A percentile compares a stretch with the other conserved stretches of the same genome.
Evolutionary conservation across 345 rosid species (phyloP).

Genomic region (Pistacia atlantica): DNA sequence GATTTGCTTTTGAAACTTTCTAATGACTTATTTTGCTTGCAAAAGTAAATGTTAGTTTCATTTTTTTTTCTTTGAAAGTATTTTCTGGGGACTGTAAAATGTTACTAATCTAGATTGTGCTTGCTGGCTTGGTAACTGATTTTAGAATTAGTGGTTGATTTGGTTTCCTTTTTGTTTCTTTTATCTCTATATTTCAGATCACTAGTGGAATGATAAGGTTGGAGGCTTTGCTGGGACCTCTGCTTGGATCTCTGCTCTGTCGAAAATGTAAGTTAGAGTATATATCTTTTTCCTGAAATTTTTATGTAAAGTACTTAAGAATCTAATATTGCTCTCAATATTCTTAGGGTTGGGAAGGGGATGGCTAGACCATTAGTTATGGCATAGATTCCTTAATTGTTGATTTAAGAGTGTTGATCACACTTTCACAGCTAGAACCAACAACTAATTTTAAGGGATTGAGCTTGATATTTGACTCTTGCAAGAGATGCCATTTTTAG

Average conservation of each 20-base stretch:
- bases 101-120: background rate
- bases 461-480: background rate
- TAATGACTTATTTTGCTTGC: background rate
- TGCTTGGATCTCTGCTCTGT: constrained; percentile 66
- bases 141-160: constrained; percentile 9
- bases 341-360: background rate
- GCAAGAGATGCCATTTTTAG: background rate
- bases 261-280: constrained; percentile 56
- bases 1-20: background rate
- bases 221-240: constrained; percentile 66
- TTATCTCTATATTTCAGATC: constrained; percentile 44
- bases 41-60: background rate
- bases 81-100: background rate
- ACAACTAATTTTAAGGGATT: background rate
- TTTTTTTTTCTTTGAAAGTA: too few relatives aligned
- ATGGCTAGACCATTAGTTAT: background rate
- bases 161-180: constrained; percentile 11
- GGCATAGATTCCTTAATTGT: background rate
- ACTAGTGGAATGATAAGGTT: constrained; percentile 58
- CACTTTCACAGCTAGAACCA: background rate
- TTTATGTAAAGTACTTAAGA: background rate
- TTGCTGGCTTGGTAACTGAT: background rate
- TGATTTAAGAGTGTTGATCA: background rate
- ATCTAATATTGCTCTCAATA: background rate
- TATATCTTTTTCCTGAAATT: constrained; percentile 1